phyloP scores from a whole-genome alignment of 495 filamentous ascomycete genomes.

The Ramalina peruviana region DNA sequence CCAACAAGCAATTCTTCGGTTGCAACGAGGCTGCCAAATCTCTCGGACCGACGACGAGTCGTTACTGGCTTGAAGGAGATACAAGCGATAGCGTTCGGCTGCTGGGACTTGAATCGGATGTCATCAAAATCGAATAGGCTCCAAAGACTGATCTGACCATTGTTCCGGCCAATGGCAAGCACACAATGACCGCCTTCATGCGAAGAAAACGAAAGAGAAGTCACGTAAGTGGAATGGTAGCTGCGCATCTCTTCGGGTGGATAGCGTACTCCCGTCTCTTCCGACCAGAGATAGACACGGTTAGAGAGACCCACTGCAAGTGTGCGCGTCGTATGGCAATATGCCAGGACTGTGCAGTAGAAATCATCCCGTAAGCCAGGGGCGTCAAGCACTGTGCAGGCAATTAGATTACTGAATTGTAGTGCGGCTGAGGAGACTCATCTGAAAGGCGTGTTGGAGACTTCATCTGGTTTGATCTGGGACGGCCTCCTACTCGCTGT shows the following conservation, averaged over 20 bases:
- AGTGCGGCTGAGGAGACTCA: conserved; percentile 24
- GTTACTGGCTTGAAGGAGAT: conserved; percentile 50
- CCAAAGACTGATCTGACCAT: conserved; percentile 51
- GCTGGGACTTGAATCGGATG: conserved; percentile 59
- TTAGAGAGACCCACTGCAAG: conserved; percentile 79
- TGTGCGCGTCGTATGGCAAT: conserved; percentile 54
- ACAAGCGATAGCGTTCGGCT: conserved; percentile 60
- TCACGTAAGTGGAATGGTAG: conserved; percentile 46
- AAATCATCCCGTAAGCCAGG: conserved; percentile 84
- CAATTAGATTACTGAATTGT: not conserved
- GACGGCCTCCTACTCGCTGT: conserved; percentile 5
- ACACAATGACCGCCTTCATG: conserved; percentile 61
- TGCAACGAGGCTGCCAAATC: conserved; percentile 17
- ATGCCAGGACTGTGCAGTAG: conserved; percentile 85
- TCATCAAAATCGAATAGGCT: conserved; percentile 37
- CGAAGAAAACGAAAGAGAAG: conserved; percentile 80
- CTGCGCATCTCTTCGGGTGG: conserved; percentile 24
- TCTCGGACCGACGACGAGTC: conserved; percentile 27
- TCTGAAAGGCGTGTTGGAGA: conserved; percentile 68
- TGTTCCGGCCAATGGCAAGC: conserved; percentile 69
- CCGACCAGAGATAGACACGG: conserved; percentile 81
- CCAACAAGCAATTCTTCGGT: conserved; percentile 80
- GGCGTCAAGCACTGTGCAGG: conserved; percentile 61
- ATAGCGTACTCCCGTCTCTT: conserved; percentile 40
- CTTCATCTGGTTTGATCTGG: conserved; percentile 16